Conservation (phyloP, 129 eudicot species). For the Pulicaria dysenterica region DNA sequence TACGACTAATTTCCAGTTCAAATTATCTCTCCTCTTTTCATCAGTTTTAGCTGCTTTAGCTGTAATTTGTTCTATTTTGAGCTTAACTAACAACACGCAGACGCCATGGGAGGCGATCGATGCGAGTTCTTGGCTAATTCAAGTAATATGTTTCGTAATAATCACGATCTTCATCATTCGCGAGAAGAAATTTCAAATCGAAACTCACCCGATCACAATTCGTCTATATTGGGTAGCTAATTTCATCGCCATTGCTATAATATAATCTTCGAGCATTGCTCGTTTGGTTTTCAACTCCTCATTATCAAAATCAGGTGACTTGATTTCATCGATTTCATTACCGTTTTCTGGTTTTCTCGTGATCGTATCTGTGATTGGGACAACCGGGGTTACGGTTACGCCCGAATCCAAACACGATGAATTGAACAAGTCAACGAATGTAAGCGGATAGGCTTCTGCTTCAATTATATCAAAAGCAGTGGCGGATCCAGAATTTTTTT, state of each 20-base stretch:
- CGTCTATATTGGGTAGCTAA: slow-evolving; percentile 53
- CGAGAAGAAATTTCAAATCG: slow-evolving; percentile 45
- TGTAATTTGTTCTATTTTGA: slow-evolving; percentile 36
- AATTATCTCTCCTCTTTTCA: slow-evolving; percentile 30
- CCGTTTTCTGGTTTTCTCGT: slow-evolving; percentile 50
- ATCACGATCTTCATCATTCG: slow-evolving; percentile 44
- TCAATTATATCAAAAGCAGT: slow-evolving; percentile 53
- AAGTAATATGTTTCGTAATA: slow-evolving; percentile 40
- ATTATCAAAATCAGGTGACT: slow-evolving; percentile 42
- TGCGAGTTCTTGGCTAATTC: slow-evolving; percentile 50
- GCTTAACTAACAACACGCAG: slow-evolving; percentile 29
- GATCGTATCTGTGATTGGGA: slow-evolving; percentile 45
- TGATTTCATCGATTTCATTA: slow-evolving; percentile 32
- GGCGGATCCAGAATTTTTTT: too few species aligned
- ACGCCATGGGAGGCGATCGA: slow-evolving; percentile 40
- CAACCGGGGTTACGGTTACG: slow-evolving; percentile 48
- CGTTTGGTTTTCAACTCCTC: slow-evolving; percentile 32
- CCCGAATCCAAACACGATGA: slow-evolving; percentile 33
- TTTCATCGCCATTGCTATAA: slow-evolving; percentile 41
- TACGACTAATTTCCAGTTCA: slow-evolving; percentile 49
- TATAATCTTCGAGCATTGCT: slow-evolving; percentile 36
- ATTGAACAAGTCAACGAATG: slow-evolving; percentile 26
- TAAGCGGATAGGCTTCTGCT: slow-evolving; percentile 65
- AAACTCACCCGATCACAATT: slow-evolving; percentile 51
- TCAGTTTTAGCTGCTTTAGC: slow-evolving; percentile 39